These are phyloP conservation scores for Exophiala alcalophila DNA, from an alignment of 2,329 filamentous ascomycete species.

Conservation along the genomic window DNA sequence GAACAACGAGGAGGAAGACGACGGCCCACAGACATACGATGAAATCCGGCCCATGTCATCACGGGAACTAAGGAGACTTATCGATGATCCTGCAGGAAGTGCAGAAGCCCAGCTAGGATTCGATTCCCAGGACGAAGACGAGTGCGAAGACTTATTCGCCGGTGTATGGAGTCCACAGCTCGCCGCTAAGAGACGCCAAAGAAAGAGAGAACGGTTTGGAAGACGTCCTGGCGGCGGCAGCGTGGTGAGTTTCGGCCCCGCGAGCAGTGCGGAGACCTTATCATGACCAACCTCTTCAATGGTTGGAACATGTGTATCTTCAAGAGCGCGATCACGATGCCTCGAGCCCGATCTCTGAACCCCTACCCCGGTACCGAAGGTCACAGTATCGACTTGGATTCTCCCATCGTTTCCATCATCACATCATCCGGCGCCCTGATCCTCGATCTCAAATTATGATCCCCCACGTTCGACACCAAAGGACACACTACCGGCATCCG, in stretches of 20 bases:
- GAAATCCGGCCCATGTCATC: constrained; percentile 22
- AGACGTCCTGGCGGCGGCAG: constrained; percentile 13
- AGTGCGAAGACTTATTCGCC: constrained; percentile 63
- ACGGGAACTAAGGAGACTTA: constrained; percentile 20
- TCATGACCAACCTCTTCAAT: constrained; percentile 16
- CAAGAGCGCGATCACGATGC: too few relatives aligned
- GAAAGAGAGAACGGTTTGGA: constrained; percentile 26
- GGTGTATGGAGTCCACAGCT: constrained; percentile 59
- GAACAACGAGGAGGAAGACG: constrained; percentile 26
- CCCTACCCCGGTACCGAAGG: too few relatives aligned
- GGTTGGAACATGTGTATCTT: too few relatives aligned
- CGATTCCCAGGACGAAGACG: constrained; percentile 64
- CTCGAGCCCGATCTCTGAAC: too few relatives aligned
- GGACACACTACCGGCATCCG: too few relatives aligned
- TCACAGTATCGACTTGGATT: too few relatives aligned
- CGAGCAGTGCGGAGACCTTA: constrained; percentile 21
- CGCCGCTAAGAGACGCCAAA: constrained; percentile 46
- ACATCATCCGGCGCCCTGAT: too few relatives aligned
- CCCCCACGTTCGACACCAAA: too few relatives aligned
- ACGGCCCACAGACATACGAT: constrained; percentile 11
- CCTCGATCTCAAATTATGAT: too few relatives aligned
- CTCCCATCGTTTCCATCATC: too few relatives aligned
- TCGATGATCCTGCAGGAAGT: constrained; percentile 5
- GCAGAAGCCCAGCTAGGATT: constrained; percentile 49
- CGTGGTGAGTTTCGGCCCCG: constrained; percentile 13